A percentile compares a stretch with the other conserved stretches of the same genome.
Conservation (phyloP, 306 rosid genomes). For the Vachellia pachyceras region DNA sequence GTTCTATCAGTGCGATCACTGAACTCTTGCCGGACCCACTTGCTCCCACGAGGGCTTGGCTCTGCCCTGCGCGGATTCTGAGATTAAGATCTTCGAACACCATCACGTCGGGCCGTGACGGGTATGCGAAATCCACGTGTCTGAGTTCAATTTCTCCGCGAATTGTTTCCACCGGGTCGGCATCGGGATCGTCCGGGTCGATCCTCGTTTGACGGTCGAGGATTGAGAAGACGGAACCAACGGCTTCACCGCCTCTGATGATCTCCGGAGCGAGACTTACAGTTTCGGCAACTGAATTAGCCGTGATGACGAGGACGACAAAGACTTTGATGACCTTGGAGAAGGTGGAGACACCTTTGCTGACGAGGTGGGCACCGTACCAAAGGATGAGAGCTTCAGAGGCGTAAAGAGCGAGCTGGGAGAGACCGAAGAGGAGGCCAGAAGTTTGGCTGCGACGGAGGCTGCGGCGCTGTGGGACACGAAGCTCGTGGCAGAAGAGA, state of each 20-base stretch:
- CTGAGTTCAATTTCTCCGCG: slow-evolving; percentile 96
- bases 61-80: slow-evolving; percentile 88
- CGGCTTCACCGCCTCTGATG: slow-evolving; percentile 88
- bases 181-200: slow-evolving; percentile 90
- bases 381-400: slow-evolving; percentile 93
- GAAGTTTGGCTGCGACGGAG: slow-evolving; percentile 85
- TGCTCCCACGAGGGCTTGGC: slow-evolving; percentile 97
- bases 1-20: slow-evolving; percentile 79
- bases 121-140: slow-evolving; percentile 94
- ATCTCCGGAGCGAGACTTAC: slow-evolving; percentile 98
- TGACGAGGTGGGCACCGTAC: slow-evolving; percentile 94
- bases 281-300: slow-evolving; percentile 96
- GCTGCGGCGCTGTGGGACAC: slow-evolving; percentile 70
- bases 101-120: slow-evolving; percentile 89
- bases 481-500: slow-evolving; percentile 77
- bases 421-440: slow-evolving; percentile 82
- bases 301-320: slow-evolving; percentile 88
- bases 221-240: slow-evolving; percentile 90
- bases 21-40: slow-evolving; percentile 99
- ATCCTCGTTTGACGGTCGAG: slow-evolving; percentile 81
- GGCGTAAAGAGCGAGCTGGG: slow-evolving; percentile 89
- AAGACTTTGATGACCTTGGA: slow-evolving; percentile 95
- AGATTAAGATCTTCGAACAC: slow-evolving; percentile 84
- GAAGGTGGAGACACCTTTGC: slow-evolving; percentile 82
- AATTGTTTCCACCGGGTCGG: slow-evolving; percentile 67